Base-by-base conservation (phyloP, 2,329 filamentous ascomycete genomes). In the Periconia sp. region DNA sequence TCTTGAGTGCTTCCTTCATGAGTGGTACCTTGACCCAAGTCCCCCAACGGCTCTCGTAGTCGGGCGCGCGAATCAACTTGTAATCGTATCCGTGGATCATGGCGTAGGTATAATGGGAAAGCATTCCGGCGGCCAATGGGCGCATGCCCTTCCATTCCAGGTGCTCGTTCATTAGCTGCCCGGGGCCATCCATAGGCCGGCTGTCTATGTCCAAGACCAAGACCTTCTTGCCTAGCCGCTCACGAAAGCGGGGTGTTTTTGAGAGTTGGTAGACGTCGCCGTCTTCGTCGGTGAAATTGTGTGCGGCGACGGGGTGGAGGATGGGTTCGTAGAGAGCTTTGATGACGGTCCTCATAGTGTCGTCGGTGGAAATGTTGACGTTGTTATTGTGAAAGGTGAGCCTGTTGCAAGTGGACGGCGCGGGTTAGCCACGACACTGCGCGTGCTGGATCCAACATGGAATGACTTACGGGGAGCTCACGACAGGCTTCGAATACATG, bases 11-110 rank as follows among this genome's bases (percentile, higher is more conserved):
- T 52, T 73, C 66, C 27, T 79, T 73, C 50, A 79, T 76, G 53
- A 80, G 72, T 42, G 73, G 73, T n/a, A 79, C 72, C 63, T 81
- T 81, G 58, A 77, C 74, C 79, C 79, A 81, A 15, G 78, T 80
- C 23, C 74, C 73, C 60, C 73, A 74, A 47, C 77, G 76, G 48
- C 76, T 73, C 1, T 64, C 57, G 49, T 77, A 76, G 31, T 74
- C 69, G 27, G 75, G 69, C 3, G 76, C 76, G 52, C 73, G 75
- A 30, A 80, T 73, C 49, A 79, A 75, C 33, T 78, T 77, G 62
- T 81, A 81, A 47, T 79, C 76, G 63, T 80, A 80, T 6, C 78
- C 78, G 60, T 81, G 79, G 45, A 81, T 78, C 61, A 66, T 65
- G 18, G 75, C 75, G 47, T 70, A 74, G 62, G 72, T 71, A 57